phyloP scores from a whole-genome alignment of 495 filamentous ascomycete species.

The Aspergillus bridgeri region DNA sequence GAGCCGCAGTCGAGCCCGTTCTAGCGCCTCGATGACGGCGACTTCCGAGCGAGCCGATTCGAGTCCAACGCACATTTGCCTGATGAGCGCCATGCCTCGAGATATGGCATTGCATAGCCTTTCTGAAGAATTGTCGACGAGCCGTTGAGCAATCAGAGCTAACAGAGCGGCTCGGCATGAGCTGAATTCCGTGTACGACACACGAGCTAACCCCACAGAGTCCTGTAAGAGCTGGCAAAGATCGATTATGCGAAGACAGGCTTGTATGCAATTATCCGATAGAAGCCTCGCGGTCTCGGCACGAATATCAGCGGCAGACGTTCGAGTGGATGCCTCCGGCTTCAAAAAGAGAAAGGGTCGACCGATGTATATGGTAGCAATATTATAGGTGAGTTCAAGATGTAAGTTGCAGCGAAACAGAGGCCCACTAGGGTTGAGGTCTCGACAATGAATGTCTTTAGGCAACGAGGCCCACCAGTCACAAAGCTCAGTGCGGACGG shows the following conservation, averaged over 20 bases:
- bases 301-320: neutral
- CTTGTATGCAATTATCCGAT: conserved; percentile 10
- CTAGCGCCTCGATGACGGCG: conserved; percentile 22
- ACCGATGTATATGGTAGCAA: conserved; percentile 11
- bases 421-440: conserved; percentile 8
- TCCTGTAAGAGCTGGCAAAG: conserved; percentile 20
- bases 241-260: conserved; percentile 15
- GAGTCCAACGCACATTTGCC: conserved; percentile 12
- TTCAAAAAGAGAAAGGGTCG: conserved; percentile 13
- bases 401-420: conserved; percentile 15
- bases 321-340: neutral
- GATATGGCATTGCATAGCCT: conserved; percentile 8
- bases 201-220: conserved; percentile 16
- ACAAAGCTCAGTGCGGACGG: conserved; percentile 6
- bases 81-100: conserved; percentile 13
- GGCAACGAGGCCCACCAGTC: conserved; percentile 16
- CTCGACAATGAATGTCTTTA: conserved; percentile 10
- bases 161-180: conserved; percentile 17
- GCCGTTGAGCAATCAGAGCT: conserved; percentile 19
- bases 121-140: conserved; percentile 9
- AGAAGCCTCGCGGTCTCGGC: conserved; percentile 4
- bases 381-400: conserved; percentile 10
- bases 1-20: conserved; percentile 14
- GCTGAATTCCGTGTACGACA: conserved; percentile 21
- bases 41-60: conserved; percentile 20